These are phyloP conservation scores for Entomortierella beljakovae DNA, from an alignment of 192 early-diverging fungal species.

Conservation along the genomic window DNA sequence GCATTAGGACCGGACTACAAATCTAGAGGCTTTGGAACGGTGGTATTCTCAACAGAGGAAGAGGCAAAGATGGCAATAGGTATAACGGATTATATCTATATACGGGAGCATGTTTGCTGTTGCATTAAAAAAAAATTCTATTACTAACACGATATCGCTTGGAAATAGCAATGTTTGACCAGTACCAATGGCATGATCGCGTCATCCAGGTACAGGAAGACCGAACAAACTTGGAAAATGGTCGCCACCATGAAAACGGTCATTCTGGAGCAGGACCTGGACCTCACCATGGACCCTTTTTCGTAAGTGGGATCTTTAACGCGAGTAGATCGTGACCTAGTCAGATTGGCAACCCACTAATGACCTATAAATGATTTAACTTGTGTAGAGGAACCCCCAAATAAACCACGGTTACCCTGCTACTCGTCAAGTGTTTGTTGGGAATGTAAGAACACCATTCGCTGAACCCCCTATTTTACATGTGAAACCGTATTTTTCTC, in stretches of 20 bases:
- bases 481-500: too few species aligned
- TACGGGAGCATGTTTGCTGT: too few species aligned
- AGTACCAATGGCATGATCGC: constrained; percentile 78
- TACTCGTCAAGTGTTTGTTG: constrained; percentile 73
- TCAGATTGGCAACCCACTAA: too few species aligned
- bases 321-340: too few species aligned
- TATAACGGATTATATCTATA: constrained; percentile 20
- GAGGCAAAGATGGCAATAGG: constrained; percentile 78
- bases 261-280: constrained; percentile 3
- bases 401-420: constrained; percentile 35
- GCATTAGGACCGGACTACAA: constrained; percentile 64
- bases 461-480: too few species aligned
- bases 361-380: not conserved
- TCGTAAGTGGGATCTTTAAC: constrained; percentile 10
- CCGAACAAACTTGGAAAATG: constrained; percentile 63
- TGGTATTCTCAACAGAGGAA: constrained; percentile 72
- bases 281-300: constrained; percentile 9
- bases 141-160: not conserved
- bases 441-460: constrained; percentile 68
- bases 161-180: constrained; percentile 66
- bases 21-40: constrained; percentile 80
- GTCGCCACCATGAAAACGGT: constrained; percentile 5
- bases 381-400: constrained; percentile 25
- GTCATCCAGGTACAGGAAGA: constrained; percentile 81
- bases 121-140: not conserved